Conservation (phyloP, 1,139 yeast genomes). For the Suhomyces taliae region DNA sequence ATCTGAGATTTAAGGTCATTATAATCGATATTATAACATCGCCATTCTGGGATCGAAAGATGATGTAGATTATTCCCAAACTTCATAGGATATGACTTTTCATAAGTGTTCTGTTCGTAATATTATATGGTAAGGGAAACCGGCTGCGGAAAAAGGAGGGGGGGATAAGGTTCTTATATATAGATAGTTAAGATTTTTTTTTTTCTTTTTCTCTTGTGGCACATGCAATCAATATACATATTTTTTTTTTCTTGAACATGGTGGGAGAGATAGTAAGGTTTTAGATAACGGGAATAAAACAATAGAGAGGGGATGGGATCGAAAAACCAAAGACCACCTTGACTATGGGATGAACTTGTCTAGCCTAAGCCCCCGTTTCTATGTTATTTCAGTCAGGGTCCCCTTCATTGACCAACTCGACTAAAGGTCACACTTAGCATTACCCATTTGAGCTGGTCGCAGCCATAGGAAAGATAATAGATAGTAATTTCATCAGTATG, state of each 20-base stretch:
- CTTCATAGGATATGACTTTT: slow-evolving; percentile 54
- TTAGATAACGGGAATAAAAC: no score
- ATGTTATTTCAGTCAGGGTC: no score
- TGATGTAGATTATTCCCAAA: slow-evolving; percentile 76
- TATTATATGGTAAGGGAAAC: background rate
- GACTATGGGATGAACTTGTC: no score
- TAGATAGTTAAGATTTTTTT: background rate
- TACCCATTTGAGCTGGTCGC: slow-evolving; percentile 1
- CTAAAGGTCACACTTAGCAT: slow-evolving; percentile 4
- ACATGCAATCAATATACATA: background rate
- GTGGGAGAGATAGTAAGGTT: no score
- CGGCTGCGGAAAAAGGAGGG: background rate
- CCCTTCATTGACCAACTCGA: background rate
- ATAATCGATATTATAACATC: slow-evolving; percentile 77
- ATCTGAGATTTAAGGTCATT: slow-evolving; percentile 69
- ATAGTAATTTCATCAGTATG: background rate
- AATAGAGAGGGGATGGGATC: no score
- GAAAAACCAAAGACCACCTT: no score
- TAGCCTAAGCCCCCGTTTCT: background rate
- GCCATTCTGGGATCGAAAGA: slow-evolving; percentile 88
- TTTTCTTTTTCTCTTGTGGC: background rate
- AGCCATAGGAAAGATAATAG: background rate
- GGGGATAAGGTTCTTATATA: background rate
- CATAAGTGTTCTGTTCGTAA: background rate
- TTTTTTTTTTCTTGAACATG: no score